Conservation (phyloP, 768 basidiomycete species). For the Porpolomopsis calyptriformis region DNA sequence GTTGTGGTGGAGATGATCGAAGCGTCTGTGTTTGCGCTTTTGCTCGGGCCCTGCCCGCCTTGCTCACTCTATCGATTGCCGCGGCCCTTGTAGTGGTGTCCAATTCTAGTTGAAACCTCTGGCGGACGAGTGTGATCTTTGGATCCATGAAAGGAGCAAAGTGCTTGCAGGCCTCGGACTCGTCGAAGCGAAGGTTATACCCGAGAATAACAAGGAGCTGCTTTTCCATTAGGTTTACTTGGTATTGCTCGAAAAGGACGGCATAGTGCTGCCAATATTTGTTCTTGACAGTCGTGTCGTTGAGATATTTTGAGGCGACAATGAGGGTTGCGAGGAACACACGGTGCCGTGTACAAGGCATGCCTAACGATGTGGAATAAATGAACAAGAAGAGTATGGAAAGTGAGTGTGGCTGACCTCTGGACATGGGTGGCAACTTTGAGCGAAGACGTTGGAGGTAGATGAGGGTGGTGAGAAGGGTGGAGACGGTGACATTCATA, state of each 20-base stretch:
- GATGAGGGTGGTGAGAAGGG: conserved; percentile 80
- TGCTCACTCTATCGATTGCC: conserved; percentile 44
- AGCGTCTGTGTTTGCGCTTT: conserved; percentile 32
- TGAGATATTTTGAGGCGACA: conserved; percentile 92
- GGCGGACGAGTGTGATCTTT: conserved; percentile 19
- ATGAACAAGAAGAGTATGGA: conserved; percentile 2
- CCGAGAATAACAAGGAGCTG: conserved; percentile 89
- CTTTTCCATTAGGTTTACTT: conserved; percentile 96
- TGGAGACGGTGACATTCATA: conserved; percentile 85
- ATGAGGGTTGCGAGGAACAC: conserved; percentile 95
- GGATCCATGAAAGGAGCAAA: conserved; percentile 62
- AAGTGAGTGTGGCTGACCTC: conserved; percentile 45
- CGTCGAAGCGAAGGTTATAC: conserved; percentile 84
- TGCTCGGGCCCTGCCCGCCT: conserved; percentile 42
- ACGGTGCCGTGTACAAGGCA: conserved; percentile 88
- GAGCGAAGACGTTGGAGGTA: conserved; percentile 81
- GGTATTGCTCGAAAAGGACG: conserved; percentile 57
- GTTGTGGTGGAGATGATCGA: conserved; percentile 25
- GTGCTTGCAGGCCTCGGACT: conserved; percentile 59
- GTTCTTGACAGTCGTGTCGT: conserved; percentile 95
- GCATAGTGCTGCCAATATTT: conserved; percentile 83
- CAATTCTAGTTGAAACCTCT: conserved; percentile 11
- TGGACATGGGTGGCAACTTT: conserved; percentile 74
- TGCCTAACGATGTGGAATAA: conserved; percentile 33
- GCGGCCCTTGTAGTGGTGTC: conserved; percentile 35